Evolutionary conservation across 192 early-diverging fungal genomes (phyloP), one percentile per base, ranked within the genome.

Genomic region (Diversispora eburnea): DNA sequence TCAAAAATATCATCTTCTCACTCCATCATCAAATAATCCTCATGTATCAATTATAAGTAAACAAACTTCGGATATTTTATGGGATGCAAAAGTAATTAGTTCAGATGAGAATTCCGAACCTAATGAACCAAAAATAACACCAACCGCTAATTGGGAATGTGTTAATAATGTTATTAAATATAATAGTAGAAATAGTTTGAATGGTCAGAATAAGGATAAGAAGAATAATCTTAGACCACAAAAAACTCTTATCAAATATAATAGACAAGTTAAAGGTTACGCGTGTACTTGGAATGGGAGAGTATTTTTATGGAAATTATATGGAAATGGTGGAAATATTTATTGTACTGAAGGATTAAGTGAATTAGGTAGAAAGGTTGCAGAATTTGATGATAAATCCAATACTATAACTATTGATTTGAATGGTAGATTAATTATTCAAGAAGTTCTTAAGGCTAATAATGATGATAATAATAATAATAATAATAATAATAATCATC

Each of bases 331-430:
- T 7, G 17, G 25, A 4, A 56, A 56, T n/a, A 3, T 15, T 56
- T 59, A 59, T 59, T 59, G 57, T 33, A 25, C 25, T 12, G 57
- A 59, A 59, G 57, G 57, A 33, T 59, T 59, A 22, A 59, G 57
- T 22, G 57, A 25, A 8, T 10, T 59, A 59, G 57, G 57, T 25
- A 25, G 20, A 59, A 59, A 25, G 25, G 12, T 59, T 9, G 57
- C 57, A 12, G 57, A 59, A 59, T 59, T 59, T 22, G 57, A 59
- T 13, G 25, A 19, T 10, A 25, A 59, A 22, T 33, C 57, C 9
- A 59, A 59, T 10, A 25, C 17, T 22, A 9, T 59, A 9, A 33
- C 20, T 10, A 59, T 59, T 59, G 25, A 59, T 22, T 4, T 59
- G 25, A 33, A 19, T 3, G 25, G 17, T 33, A 59, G 25, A 25